Evolutionary conservation across 495 filamentous ascomycete species (phyloP).

Genomic region (Penicillium canariense): DNA sequence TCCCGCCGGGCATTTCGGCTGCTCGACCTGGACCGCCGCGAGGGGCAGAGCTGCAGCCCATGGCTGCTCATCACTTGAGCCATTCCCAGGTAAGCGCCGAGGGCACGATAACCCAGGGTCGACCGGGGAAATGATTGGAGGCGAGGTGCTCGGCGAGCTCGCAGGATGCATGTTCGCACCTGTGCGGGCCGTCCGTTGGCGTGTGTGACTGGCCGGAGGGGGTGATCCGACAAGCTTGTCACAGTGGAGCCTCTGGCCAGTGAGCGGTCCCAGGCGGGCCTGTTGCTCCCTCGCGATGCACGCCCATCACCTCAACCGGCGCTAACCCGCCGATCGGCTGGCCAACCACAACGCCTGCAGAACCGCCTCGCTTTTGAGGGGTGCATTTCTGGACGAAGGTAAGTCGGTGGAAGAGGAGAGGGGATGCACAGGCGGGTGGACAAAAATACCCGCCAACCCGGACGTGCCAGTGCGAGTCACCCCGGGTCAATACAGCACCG

Average conservation of each 20-base stretch:
- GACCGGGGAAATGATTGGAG: conserved; percentile 30
- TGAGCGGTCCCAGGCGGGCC: conserved; percentile 8
- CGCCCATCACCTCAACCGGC: conserved; percentile 38
- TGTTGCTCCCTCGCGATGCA: conserved; percentile 29
- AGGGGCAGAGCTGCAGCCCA: conserved; percentile 25
- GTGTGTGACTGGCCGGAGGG: conserved; percentile 27
- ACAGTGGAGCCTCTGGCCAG: conserved; percentile 33
- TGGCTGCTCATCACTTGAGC: conserved; percentile 23
- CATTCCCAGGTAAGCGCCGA: conserved; percentile 35
- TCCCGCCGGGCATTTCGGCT: conserved; percentile 16
- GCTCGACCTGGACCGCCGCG: conserved; percentile 3
- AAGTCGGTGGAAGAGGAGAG: not conserved
- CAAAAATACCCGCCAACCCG: conserved; percentile 11
- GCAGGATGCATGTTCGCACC: conserved; percentile 22
- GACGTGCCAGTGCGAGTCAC: conserved; percentile 6
- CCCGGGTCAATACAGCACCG: conserved; percentile 12
- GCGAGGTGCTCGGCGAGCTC: conserved; percentile 7
- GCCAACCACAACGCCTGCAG: conserved; percentile 35
- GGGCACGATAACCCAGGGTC: conserved; percentile 19
- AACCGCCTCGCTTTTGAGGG: conserved; percentile 26
- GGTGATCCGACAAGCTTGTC: conserved; percentile 38
- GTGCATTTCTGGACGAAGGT: not conserved
- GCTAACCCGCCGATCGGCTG: conserved; percentile 35
- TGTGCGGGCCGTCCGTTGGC: conserved; percentile 8
- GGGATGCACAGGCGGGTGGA: not conserved